Evolutionary conservation across 192 early-diverging fungal species (phyloP), one percentile per base, ranked within the genome.

Genomic region (Podila horticola): DNA sequence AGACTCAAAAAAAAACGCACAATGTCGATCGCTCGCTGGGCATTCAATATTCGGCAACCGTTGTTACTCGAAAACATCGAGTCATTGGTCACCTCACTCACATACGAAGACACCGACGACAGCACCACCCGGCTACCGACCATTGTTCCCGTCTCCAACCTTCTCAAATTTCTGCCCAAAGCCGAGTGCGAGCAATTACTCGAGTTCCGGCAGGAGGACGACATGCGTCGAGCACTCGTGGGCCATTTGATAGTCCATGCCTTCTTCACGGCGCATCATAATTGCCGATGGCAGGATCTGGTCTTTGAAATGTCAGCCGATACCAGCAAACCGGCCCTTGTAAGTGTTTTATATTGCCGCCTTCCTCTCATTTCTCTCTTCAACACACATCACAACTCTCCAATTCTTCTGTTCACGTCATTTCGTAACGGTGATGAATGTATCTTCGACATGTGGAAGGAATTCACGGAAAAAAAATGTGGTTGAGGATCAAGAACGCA

Each of bases 41-140:
- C 76, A 11, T 79, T 79, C 55, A 79, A 79, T 64, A 79, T 79
- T 51, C 76, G 70, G 19, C 76, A 79, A 49, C 70, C 76, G 1
- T 41, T 79, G 22, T 36, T 79, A 38, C 76, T 79, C 64, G 76
- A 79, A 55, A 72, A 79, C 50, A 41, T 79, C 29, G 70, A 72
- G 26, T 65, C 76, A 5, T 34, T 79, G 24, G 76, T 79, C 36
- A 79, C 76, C 2, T 64, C 38, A 12, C 61, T 79, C 6, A 79
- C 76, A 48, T 69, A 72, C 38, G 70, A 67, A 30, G 55, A 63
- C 58, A 15, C 33, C 12, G 11, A 28, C 69, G 33, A 50, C 26
- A 45, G 41, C 41, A 45, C 41, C 41, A 3, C 15, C 15, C 41
- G 41, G 41, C 41, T 13, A 45, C 38, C 28, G 31, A 71, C 45